phyloP scores from a whole-genome alignment of 805 yeast genomes.

The Yarrowia deformans region DNA sequence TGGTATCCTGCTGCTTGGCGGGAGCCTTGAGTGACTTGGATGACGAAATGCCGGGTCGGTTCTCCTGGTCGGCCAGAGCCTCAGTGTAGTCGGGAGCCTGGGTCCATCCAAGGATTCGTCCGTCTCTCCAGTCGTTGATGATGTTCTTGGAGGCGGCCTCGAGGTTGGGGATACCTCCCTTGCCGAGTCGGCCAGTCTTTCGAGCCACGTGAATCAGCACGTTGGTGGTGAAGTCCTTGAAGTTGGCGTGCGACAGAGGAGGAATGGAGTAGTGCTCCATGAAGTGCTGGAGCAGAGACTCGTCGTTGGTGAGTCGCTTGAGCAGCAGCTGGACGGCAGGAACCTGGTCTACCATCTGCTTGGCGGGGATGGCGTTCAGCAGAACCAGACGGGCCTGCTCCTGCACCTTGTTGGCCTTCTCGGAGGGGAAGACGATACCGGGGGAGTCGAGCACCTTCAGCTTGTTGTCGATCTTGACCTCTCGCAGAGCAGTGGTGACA shows the following conservation, averaged over 20 bases:
- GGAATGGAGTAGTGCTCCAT: slow-evolving; percentile 79
- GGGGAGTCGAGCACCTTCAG: slow-evolving; percentile 92
- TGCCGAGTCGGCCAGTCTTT: slow-evolving; percentile 87
- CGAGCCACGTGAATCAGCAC: slow-evolving; percentile 93
- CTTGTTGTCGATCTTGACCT: slow-evolving; percentile 89
- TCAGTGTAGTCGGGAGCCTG: slow-evolving; percentile 43
- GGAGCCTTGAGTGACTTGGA: slow-evolving; percentile 47
- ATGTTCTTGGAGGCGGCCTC: slow-evolving; percentile 83
- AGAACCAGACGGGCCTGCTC: slow-evolving; percentile 90
- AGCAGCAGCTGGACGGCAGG: slow-evolving; percentile 80
- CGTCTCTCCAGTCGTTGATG: slow-evolving; percentile 96
- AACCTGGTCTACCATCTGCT: slow-evolving; percentile 81
- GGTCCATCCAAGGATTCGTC: slow-evolving; percentile 90
- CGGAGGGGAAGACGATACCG: slow-evolving; percentile 90
- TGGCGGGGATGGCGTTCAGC: slow-evolving; percentile 88
- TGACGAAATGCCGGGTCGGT: slow-evolving; percentile 47
- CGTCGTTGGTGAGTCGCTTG: slow-evolving; percentile 74
- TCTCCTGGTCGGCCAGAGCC: slow-evolving; percentile 43
- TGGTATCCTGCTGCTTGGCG: slow-evolving; percentile 56
- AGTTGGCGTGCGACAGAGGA: slow-evolving; percentile 72
- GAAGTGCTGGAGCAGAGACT: slow-evolving; percentile 70
- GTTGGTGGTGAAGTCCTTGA: slow-evolving; percentile 81
- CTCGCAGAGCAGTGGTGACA: slow-evolving; percentile 89
- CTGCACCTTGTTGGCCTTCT: slow-evolving; percentile 56
- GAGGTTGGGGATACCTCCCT: slow-evolving; percentile 91